These are phyloP conservation scores for Byssochlamys sp. DNA, from an alignment of 2,329 filamentous ascomycete species.

Conservation along the genomic window DNA sequence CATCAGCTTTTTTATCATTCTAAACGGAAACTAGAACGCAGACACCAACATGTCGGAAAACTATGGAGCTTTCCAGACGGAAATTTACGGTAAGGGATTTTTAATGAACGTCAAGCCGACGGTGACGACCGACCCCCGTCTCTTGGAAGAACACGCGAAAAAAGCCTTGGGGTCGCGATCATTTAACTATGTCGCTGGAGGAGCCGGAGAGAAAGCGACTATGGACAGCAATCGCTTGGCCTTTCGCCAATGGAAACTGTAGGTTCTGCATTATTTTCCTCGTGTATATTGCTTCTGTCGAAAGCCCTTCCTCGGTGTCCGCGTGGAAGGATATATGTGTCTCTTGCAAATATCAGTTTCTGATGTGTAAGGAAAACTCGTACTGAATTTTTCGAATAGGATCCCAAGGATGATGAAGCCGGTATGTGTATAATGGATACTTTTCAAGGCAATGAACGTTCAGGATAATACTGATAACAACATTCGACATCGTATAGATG, in stretches of 20 bases:
- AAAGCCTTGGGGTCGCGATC: slow-evolving; percentile 38
- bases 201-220: slow-evolving; percentile 52
- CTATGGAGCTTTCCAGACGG: slow-evolving; percentile 38
- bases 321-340: background rate
- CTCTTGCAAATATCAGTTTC: background rate
- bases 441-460: slow-evolving; percentile 8
- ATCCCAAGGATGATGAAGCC: slow-evolving; percentile 43
- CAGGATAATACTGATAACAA: background rate
- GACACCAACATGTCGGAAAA: slow-evolving; percentile 22
- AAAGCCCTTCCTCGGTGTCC: background rate
- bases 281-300: background rate
- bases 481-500: slow-evolving; percentile 11
- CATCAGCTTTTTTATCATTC: background rate
- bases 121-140: slow-evolving; percentile 51
- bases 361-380: background rate
- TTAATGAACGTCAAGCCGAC: slow-evolving; percentile 39
- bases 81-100: slow-evolving; percentile 46
- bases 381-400: slow-evolving; percentile 25
- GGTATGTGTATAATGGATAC: slow-evolving; percentile 9
- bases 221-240: slow-evolving; percentile 52
- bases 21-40: background rate
- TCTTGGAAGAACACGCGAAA: slow-evolving; percentile 47
- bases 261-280: slow-evolving; percentile 6
- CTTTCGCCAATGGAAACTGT: slow-evolving; percentile 44
- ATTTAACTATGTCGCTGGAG: slow-evolving; percentile 55